Percentiles rank a stretch among this genome's conserved stretches.
Conservation (phyloP, 805 yeast genomes). For the Blastobotrys attinorum region DNA sequence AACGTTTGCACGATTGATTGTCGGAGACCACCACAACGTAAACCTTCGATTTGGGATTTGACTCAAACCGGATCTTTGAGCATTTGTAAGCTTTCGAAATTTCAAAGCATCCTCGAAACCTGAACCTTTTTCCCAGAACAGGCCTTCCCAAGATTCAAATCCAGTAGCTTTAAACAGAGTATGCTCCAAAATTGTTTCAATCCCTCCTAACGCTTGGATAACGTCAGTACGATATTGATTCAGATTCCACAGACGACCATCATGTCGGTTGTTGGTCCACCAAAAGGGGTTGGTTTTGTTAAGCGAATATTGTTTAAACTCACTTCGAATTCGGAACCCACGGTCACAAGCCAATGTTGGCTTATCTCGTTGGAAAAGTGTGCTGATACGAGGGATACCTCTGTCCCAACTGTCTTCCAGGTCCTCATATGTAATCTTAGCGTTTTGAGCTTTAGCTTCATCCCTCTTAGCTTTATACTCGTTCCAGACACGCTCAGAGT, state of each 20-base stretch:
- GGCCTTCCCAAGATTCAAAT: slow-evolving; percentile 96
- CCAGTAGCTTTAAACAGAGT: slow-evolving; percentile 96
- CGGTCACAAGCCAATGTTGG: slow-evolving; percentile 92
- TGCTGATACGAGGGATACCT: slow-evolving; percentile 93
- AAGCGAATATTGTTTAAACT: slow-evolving; percentile 65
- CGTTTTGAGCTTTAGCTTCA: slow-evolving; percentile 77
- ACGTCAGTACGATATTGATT: slow-evolving; percentile 92
- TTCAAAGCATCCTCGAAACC: slow-evolving; percentile 96
- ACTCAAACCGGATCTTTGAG: slow-evolving; percentile 93
- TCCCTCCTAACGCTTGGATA: slow-evolving; percentile 94
- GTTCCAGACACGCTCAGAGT: slow-evolving; percentile 96
- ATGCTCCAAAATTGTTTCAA: slow-evolving; percentile 91
- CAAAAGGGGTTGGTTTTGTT: slow-evolving; percentile 81
- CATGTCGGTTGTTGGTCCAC: slow-evolving; percentile 94
- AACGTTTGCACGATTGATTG: slow-evolving; percentile 95
- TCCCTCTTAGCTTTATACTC: slow-evolving; percentile 87
- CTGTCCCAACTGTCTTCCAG: slow-evolving; percentile 93
- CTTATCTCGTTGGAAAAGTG: slow-evolving; percentile 89
- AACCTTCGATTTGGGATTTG: slow-evolving; percentile 97
- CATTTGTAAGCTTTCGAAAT: slow-evolving; percentile 90
- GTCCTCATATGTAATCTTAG: slow-evolving; percentile 86
- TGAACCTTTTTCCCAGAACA: slow-evolving; percentile 96
- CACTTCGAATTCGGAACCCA: slow-evolving; percentile 80
- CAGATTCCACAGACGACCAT: slow-evolving; percentile 92
- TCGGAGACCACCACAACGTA: slow-evolving; percentile 99